These are phyloP conservation scores for Exophiala oligosperma DNA, from an alignment of 2,329 filamentous ascomycete species.

Conservation along the genomic window DNA sequence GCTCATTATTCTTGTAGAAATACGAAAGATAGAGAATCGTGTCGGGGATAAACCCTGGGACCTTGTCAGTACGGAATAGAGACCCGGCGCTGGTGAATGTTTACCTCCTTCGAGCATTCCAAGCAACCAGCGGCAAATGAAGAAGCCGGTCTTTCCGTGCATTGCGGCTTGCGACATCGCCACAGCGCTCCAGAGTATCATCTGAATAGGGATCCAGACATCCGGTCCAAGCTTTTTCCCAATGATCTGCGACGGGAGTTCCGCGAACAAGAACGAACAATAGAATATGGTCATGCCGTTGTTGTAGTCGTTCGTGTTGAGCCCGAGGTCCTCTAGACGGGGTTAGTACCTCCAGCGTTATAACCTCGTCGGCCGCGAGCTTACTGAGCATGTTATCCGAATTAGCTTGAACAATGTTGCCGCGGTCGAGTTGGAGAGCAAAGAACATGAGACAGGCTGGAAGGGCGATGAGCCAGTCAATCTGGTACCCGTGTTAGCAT, in stretches of 20 bases:
- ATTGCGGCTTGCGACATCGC: constrained; percentile 48
- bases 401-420: constrained; percentile 50
- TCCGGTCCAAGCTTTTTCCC: constrained; percentile 56
- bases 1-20: constrained; percentile 71
- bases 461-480: constrained; percentile 33
- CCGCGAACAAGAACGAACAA: constrained; percentile 53
- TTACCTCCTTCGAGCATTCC: constrained; percentile 48
- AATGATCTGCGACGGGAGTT: constrained; percentile 60
- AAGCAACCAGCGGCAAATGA: constrained; percentile 42
- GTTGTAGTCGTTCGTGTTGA: constrained; percentile 51
- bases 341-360: constrained; percentile 5
- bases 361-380: background rate
- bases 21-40: constrained; percentile 47
- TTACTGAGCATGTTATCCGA: constrained; percentile 56
- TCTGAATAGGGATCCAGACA: constrained; percentile 56
- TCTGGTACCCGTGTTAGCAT: constrained; percentile 15
- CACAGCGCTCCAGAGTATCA: constrained; percentile 53
- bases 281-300: constrained; percentile 58
- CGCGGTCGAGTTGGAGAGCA: constrained; percentile 56
- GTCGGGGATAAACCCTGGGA: constrained; percentile 51
- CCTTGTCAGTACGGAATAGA: too few relatives aligned
- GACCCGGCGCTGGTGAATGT: too few relatives aligned
- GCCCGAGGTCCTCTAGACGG: constrained; percentile 41
- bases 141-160: constrained; percentile 41
- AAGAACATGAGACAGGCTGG: constrained; percentile 56